These are phyloP conservation scores for Solanum pennellii DNA, from an alignment of 257 asterid species.

Conservation along the genomic window DNA sequence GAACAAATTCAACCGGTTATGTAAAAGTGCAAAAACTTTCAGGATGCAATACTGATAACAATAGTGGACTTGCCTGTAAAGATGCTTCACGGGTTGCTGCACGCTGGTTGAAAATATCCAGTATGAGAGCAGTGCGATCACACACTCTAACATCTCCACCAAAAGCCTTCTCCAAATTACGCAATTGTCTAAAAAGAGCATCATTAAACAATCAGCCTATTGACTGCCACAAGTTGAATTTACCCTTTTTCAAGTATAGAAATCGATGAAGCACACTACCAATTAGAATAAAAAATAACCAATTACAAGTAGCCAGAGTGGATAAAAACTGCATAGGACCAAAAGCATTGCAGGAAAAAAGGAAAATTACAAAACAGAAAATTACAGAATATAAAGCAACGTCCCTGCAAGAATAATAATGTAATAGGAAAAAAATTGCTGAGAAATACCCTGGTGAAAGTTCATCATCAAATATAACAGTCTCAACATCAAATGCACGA, in stretches of 20 bases:
- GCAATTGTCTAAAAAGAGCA: slow-evolving; percentile 57
- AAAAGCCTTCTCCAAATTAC: slow-evolving; percentile 80
- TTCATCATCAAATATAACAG: slow-evolving; percentile 91
- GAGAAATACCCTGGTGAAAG: slow-evolving; percentile 88
- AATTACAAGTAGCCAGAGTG: neutral
- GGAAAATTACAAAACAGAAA: neutral
- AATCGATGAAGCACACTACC: neutral
- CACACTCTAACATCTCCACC: slow-evolving; percentile 93
- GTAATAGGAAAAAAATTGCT: neutral
- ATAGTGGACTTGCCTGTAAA: slow-evolving; percentile 45
- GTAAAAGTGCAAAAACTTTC: neutral
- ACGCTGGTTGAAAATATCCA: slow-evolving; percentile 89
- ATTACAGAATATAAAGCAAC: neutral
- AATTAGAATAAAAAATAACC: neutral
- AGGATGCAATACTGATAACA: neutral
- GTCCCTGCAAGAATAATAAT: neutral
- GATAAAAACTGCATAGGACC: neutral
- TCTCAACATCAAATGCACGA: slow-evolving; percentile 75
- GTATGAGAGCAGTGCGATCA: slow-evolving; percentile 95
- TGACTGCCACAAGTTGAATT: neutral
- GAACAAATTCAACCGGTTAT: slow-evolving; percentile 5
- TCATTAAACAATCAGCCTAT: neutral
- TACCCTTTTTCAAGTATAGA: neutral
- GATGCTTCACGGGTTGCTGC: slow-evolving; percentile 98
- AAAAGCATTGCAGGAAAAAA: neutral